Conservation (phyloP, 805 yeast species). For the Spathaspora boniae region DNA sequence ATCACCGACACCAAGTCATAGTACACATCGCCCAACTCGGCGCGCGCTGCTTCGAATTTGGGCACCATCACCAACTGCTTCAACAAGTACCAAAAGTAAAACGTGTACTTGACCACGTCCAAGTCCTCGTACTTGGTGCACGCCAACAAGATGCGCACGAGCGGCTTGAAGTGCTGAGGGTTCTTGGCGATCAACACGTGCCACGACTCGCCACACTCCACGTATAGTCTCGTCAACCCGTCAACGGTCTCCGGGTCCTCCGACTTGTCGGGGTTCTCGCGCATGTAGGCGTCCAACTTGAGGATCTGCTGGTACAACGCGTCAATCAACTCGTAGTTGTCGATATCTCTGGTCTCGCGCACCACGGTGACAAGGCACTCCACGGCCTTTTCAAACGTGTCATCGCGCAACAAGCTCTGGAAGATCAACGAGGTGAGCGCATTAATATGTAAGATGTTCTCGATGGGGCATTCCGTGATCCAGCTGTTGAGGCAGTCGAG, state of each 20-base stretch:
- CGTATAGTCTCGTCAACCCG: slow-evolving; percentile 70
- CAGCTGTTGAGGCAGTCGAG: slow-evolving; percentile 83
- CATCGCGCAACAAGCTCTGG: slow-evolving; percentile 53
- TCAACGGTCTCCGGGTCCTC: slow-evolving; percentile 67
- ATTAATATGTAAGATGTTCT: slow-evolving; percentile 57
- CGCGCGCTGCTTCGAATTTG: slow-evolving; percentile 51
- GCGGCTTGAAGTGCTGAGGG: slow-evolving; percentile 65
- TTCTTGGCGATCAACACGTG: slow-evolving; percentile 74
- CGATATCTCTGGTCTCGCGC: slow-evolving; percentile 76
- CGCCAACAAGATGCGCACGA: slow-evolving; percentile 69
- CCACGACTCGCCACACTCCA: slow-evolving; percentile 96
- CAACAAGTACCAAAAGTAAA: slow-evolving; percentile 85
- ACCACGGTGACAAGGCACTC: slow-evolving; percentile 84
- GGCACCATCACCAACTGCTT: slow-evolving; percentile 67
- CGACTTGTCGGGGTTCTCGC: slow-evolving; percentile 30
- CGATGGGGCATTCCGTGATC: slow-evolving; percentile 83
- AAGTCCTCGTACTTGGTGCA: slow-evolving; percentile 75
- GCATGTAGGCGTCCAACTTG: slow-evolving; percentile 50
- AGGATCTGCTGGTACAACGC: slow-evolving; percentile 69
- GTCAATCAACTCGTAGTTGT: slow-evolving; percentile 56
- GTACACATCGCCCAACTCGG: slow-evolving; percentile 52
- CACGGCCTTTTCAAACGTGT: slow-evolving; percentile 76
- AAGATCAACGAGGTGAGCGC: slow-evolving; percentile 70
- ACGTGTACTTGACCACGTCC: slow-evolving; percentile 86
- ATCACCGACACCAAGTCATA: slow-evolving; percentile 57